These are phyloP conservation scores for Cladorrhinum sp. DNA, from an alignment of 2,329 filamentous ascomycete genomes.

Conservation along the genomic window DNA sequence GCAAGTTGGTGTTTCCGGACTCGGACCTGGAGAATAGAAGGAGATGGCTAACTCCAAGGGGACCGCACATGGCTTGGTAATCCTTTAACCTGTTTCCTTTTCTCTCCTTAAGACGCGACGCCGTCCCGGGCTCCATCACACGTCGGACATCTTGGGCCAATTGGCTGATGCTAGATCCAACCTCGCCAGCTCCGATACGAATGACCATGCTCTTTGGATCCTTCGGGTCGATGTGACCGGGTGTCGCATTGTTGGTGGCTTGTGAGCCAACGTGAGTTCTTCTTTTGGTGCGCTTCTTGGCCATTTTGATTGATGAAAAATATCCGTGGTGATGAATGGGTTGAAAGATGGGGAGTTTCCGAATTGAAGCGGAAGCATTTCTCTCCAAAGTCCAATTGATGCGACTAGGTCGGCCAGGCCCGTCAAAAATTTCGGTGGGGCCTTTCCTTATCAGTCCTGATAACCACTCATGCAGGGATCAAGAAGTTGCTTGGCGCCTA, in stretches of 20 bases:
- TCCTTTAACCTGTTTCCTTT: constrained; percentile 85
- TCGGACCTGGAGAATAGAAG: constrained; percentile 89
- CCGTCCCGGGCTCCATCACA: constrained; percentile 96
- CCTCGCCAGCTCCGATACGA: constrained; percentile 88
- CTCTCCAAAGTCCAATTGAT: constrained; percentile 8
- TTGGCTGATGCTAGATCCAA: constrained; percentile 87
- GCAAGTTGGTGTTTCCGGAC: constrained; percentile 87
- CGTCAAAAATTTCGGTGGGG: constrained; percentile 28
- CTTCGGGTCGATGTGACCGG: constrained; percentile 61
- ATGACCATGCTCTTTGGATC: constrained; percentile 98
- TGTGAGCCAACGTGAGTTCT: constrained; percentile 75
- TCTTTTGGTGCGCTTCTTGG: constrained; percentile 79
- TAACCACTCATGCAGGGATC: constrained; percentile 12
- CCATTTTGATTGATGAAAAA: constrained; percentile 54
- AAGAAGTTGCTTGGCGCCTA: background rate
- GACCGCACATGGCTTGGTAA: constrained; percentile 93
- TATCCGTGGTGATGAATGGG: constrained; percentile 13
- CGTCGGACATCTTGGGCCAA: constrained; percentile 84
- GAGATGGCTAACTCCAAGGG: constrained; percentile 87
- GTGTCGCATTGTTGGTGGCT: constrained; percentile 49
- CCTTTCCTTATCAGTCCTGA: constrained; percentile 16
- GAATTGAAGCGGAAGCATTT: background rate
- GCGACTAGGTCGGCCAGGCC: constrained; percentile 5
- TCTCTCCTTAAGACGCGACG: constrained; percentile 82
- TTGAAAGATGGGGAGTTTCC: background rate